Conservation (phyloP, 2,329 filamentous ascomycete genomes). For the Incumbomyces lentus region DNA sequence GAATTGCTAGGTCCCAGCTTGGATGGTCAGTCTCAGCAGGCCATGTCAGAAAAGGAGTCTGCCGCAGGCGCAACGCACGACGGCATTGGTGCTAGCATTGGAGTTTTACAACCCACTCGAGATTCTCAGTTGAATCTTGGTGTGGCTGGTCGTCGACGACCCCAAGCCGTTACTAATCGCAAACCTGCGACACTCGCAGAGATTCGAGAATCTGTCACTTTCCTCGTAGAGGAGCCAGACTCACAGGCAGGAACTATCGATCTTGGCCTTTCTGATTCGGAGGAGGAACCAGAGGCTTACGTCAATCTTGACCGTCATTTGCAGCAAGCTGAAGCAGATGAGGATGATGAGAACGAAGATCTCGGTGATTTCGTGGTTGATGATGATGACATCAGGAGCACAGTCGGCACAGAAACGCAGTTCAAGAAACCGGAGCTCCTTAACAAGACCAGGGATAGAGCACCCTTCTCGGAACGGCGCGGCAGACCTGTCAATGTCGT, state of each 20-base stretch:
- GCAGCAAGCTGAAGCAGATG: conserved; percentile 44
- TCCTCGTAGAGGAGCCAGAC: conserved; percentile 60
- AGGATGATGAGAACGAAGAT: conserved; percentile 41
- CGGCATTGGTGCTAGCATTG: conserved; percentile 21
- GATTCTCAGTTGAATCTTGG: conserved; percentile 45
- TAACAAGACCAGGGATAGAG: conserved; percentile 8
- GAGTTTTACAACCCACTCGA: conserved; percentile 27
- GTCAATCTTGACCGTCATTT: conserved; percentile 36
- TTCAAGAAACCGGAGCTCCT: conserved; percentile 21
- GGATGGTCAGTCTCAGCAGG: conserved; percentile 22
- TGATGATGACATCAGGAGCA: conserved; percentile 22
- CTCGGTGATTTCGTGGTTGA: conserved; percentile 21
- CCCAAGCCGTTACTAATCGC: conserved; percentile 55
- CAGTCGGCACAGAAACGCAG: conserved; percentile 18
- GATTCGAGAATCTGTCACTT: conserved; percentile 72
- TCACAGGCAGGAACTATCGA: conserved; percentile 31
- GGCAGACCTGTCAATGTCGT: conserved; percentile 33
- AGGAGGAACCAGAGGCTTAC: conserved; percentile 28
- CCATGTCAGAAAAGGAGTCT: not conserved
- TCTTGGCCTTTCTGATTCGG: conserved; percentile 40
- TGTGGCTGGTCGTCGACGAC: conserved; percentile 53
- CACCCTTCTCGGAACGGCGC: conserved; percentile 23
- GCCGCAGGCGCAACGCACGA: not conserved
- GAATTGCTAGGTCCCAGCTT: conserved; percentile 25
- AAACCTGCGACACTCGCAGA: conserved; percentile 68